A percentile compares a stretch with the other conserved stretches of the same genome.
Evolutionary conservation across 164 flowering plant species (phyloP).

Genomic region (Protea cynaroides): DNA sequence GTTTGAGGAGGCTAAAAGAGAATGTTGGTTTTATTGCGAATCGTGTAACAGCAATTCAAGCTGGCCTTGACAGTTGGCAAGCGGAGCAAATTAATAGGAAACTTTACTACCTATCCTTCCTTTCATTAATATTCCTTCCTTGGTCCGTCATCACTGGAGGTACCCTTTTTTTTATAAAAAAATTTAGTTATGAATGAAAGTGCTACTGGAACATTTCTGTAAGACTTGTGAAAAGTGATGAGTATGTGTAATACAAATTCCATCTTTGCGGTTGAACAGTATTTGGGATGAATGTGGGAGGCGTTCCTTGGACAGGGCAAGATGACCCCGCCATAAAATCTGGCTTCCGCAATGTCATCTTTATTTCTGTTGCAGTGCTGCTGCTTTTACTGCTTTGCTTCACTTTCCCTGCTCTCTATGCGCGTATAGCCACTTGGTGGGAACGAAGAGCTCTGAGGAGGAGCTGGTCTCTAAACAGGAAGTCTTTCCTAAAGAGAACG

Average conservation of each 20-base stretch:
- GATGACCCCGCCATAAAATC: constrained; percentile 45
- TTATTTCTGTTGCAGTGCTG: constrained; percentile 55
- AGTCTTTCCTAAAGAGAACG: constrained; percentile 54
- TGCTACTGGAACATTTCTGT: not conserved
- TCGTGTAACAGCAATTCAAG: constrained; percentile 90
- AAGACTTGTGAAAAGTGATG: not conserved
- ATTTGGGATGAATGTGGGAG: constrained; percentile 99
- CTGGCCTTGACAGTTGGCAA: constrained; percentile 98
- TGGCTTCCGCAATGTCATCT: constrained; percentile 82
- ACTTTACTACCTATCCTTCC: constrained; percentile 91
- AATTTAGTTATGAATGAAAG: not conserved
- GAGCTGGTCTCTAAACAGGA: constrained; percentile 75
- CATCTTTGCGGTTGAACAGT: constrained; percentile 32
- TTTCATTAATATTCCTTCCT: constrained; percentile 93
- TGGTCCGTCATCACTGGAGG: constrained; percentile 94
- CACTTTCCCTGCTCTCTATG: constrained; percentile 52
- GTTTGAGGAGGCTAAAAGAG: constrained; percentile 83
- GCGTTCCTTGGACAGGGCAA: constrained; percentile 95
- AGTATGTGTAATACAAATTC: not conserved
- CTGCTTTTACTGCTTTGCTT: constrained; percentile 64
- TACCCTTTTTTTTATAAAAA: constrained; percentile 17
- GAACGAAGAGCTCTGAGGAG: constrained; percentile 39
- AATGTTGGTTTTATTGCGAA: constrained; percentile 90
- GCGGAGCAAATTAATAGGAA: constrained; percentile 92
- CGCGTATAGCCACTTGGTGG: constrained; percentile 49